Conservation (phyloP, 2,329 filamentous ascomycete genomes). For the Microsporum canis region DNA sequence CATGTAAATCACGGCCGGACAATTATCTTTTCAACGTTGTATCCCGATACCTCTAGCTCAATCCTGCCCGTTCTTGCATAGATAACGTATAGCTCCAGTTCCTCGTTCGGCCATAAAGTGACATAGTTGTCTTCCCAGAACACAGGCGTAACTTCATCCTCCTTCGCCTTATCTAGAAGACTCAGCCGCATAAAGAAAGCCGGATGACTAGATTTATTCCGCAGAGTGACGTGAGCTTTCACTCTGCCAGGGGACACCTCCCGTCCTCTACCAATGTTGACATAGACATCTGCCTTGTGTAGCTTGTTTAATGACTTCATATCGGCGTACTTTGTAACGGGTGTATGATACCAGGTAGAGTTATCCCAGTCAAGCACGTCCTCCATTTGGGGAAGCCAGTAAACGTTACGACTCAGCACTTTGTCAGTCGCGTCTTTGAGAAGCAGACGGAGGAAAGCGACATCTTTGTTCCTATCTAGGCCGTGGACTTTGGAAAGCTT, state of each 20-base stretch:
- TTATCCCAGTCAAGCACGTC: slow-evolving; percentile 46
- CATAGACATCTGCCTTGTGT: slow-evolving; percentile 28
- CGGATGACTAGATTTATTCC: slow-evolving; percentile 43
- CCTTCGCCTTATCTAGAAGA: slow-evolving; percentile 32
- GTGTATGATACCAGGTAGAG: slow-evolving; percentile 50
- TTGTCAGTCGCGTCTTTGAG: slow-evolving; percentile 27
- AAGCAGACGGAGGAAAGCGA: slow-evolving; percentile 42
- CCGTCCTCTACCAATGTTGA: slow-evolving; percentile 14
- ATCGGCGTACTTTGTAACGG: slow-evolving; percentile 42
- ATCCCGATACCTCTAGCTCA: slow-evolving; percentile 6
- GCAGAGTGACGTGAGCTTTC: slow-evolving; percentile 32
- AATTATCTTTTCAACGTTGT: slow-evolving; percentile 6
- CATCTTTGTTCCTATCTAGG: slow-evolving; percentile 28
- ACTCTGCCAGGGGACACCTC: slow-evolving; percentile 1
- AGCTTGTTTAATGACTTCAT: slow-evolving; percentile 38
- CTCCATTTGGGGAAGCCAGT: slow-evolving; percentile 42
- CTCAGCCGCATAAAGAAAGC: slow-evolving; percentile 49
- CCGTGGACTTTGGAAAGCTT: slow-evolving; percentile 25
- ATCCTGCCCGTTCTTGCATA: slow-evolving; percentile 10
- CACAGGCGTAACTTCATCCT: slow-evolving; percentile 41
- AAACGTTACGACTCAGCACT: slow-evolving; percentile 46
- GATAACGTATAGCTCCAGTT: slow-evolving; percentile 30
- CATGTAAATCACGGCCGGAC: background rate
- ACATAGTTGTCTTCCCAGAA: slow-evolving; percentile 54
- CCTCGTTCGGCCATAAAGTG: slow-evolving; percentile 49